Base-by-base conservation (phyloP, 2,329 filamentous ascomycete genomes). In the Knoxdaviesia proteae region DNA sequence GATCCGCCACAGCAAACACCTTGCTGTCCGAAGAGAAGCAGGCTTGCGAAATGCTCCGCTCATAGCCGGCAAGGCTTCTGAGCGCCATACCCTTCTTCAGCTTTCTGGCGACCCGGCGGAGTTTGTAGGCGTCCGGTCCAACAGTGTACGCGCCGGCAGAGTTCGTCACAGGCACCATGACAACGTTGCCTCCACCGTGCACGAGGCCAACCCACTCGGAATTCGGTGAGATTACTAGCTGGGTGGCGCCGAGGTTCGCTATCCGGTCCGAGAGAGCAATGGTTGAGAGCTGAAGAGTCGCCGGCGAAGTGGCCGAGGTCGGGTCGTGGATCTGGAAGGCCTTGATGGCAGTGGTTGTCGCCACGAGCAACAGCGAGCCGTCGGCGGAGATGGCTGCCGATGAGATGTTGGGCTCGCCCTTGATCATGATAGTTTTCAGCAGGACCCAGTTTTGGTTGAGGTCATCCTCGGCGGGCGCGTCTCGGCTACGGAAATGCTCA, bases 401-500 rank as follows among this genome's bases (percentile, higher is more conserved):
- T 32, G 79, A 80, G 49, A 93, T 86, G 54, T 82, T 84, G 48
- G 87, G 82, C 49, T 93, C 84, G 32, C 84, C 80, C 52, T 71
- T 68, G 53, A 75, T 58, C 20, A 81, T 54, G 30, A 87, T 74
- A 44, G 76, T 79, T 45, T 77, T 80, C 33, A 84, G 66, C 6
- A 84, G 64, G 53, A 75, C 79, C 42, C 71, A 69, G 56, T 68
- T 74, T 47, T 65, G 67, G 49, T 64, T 68, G 47, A 62, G 57
- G 48, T 57, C 64, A 45, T 52, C 55, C 43, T 54, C 59, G 45
- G 56, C 56, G 10, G 61, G 60, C 7, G 58, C 59, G 36, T 60
- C 59, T 20, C 52, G 50, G 38, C 62, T 56, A 38, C 67, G 56
- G 30, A 74, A 57, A 36, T 68, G 61, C 32, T 58, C 58, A 10